These are phyloP conservation scores for Xylaria curta DNA, from an alignment of 495 filamentous ascomycete genomes.

Conservation along the genomic window DNA sequence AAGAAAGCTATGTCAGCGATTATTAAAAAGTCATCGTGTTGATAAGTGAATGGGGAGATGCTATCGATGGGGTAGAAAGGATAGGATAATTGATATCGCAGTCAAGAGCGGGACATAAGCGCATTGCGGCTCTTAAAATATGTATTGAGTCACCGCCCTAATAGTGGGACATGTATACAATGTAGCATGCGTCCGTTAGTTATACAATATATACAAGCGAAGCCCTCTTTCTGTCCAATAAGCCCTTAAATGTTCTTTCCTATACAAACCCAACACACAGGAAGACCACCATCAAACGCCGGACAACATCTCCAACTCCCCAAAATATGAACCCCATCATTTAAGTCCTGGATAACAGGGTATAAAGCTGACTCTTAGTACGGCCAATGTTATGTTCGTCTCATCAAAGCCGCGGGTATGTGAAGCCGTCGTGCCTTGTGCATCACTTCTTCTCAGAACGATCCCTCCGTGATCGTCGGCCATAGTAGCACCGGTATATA, in stretches of 20 bases:
- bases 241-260: constrained; percentile 3
- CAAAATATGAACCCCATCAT: constrained; percentile 13
- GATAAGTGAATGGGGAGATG: too few relatives aligned
- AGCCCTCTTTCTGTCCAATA: constrained; percentile 10
- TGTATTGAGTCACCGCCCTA: constrained; percentile 1
- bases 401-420: not conserved
- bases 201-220: constrained; percentile 26
- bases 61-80: too few relatives aligned
- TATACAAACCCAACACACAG: constrained; percentile 10
- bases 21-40: not conserved
- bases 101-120: not conserved
- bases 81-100: too few relatives aligned
- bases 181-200: constrained; percentile 15
- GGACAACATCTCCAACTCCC: constrained; percentile 21
- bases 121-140: not conserved
- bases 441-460: constrained; percentile 6
- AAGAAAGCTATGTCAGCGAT: not conserved
- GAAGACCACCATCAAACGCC: constrained; percentile 22
- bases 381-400: constrained; percentile 5
- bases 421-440: constrained; percentile 9
- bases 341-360: not conserved
- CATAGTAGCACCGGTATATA: constrained; percentile 8
- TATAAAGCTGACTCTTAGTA: constrained; percentile 4
- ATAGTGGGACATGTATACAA: constrained; percentile 12
- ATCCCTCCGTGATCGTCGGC: not conserved